A percentile compares a stretch with the other conserved stretches of the same genome.
Conservation (phyloP, 2,329 filamentous ascomycete species). For the Hirsutella rhossiliensis region DNA sequence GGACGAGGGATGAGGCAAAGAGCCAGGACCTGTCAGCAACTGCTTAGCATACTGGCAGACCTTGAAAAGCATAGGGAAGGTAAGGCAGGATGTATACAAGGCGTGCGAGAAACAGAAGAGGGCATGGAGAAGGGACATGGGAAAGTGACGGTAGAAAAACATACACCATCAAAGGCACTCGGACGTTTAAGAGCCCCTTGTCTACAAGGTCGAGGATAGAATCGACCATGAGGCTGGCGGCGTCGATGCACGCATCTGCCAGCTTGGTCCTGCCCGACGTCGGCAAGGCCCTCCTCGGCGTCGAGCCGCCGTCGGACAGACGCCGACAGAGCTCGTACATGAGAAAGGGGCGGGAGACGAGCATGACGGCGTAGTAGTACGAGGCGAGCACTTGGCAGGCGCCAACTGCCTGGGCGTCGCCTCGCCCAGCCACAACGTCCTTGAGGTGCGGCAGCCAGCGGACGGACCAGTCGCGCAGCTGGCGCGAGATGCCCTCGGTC, state of each 20-base stretch:
- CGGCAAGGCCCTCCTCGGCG: constrained; percentile 6
- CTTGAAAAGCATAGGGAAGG: no score
- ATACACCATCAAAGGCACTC: constrained; percentile 38
- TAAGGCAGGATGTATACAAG: neutral
- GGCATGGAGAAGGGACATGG: neutral
- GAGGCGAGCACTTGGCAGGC: constrained; percentile 39
- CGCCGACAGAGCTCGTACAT: constrained; percentile 41
- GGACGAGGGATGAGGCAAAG: constrained; percentile 39
- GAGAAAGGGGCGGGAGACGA: constrained; percentile 41
- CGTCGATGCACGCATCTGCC: constrained; percentile 43
- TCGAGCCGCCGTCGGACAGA: constrained; percentile 21
- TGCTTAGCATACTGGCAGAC: neutral
- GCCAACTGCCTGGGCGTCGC: constrained; percentile 24
- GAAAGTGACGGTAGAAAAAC: constrained; percentile 9
- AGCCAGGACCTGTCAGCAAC: constrained; percentile 33
- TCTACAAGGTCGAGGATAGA: constrained; percentile 31
- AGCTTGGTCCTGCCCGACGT: constrained; percentile 34
- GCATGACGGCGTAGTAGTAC: constrained; percentile 46
- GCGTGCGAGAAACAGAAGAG: neutral
- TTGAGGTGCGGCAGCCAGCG: constrained; percentile 35
- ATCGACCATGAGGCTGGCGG: constrained; percentile 41
- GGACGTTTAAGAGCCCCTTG: constrained; percentile 26
- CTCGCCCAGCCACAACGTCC: constrained; percentile 16
- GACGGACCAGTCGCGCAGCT: constrained; percentile 38
- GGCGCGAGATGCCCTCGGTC: constrained; percentile 39